phyloP scores from a whole-genome alignment of 2,329 filamentous ascomycete species.

The Botryotinia narcissicola region DNA sequence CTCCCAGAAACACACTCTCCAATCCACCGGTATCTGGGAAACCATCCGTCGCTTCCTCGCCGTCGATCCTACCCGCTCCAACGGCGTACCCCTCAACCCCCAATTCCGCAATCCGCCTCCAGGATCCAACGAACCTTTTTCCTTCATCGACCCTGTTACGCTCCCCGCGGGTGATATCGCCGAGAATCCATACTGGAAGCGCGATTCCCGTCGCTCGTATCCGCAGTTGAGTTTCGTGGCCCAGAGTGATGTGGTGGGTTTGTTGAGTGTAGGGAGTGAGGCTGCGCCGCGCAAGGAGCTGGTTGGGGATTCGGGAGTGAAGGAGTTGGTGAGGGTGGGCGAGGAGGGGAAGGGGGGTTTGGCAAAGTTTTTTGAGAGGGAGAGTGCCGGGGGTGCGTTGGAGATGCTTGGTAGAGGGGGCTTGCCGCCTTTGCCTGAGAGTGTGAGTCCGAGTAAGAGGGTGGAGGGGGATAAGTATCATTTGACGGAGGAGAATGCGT shows the following conservation, averaged over 20 bases:
- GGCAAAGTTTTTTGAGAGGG: slow-evolving; percentile 66
- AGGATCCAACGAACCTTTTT: slow-evolving; percentile 65
- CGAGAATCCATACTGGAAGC: slow-evolving; percentile 95
- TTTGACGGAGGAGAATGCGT: slow-evolving; percentile 65
- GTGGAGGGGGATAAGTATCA: slow-evolving; percentile 65
- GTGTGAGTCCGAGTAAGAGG: slow-evolving; percentile 52
- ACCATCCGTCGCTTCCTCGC: slow-evolving; percentile 72
- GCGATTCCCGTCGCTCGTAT: slow-evolving; percentile 80
- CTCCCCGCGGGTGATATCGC: slow-evolving; percentile 82
- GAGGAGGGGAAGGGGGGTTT: slow-evolving; percentile 73
- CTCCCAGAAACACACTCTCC: slow-evolving; percentile 87
- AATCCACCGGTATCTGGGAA: slow-evolving; percentile 88
- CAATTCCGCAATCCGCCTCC: slow-evolving; percentile 87
- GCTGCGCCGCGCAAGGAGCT: slow-evolving; percentile 79
- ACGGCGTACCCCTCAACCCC: slow-evolving; percentile 88
- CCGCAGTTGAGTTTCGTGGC: slow-evolving; percentile 74
- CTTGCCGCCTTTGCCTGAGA: slow-evolving; percentile 75
- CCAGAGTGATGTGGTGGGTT: slow-evolving; percentile 80
- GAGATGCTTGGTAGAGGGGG: slow-evolving; percentile 71
- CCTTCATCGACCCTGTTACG: slow-evolving; percentile 80
- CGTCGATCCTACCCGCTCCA: slow-evolving; percentile 84
- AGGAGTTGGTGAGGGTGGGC: slow-evolving; percentile 72
- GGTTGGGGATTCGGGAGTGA: slow-evolving; percentile 69
- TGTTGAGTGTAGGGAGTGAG: slow-evolving; percentile 82
- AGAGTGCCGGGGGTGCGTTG: slow-evolving; percentile 48